Percentiles rank a stretch among this genome's conserved stretches.
phyloP scores from a whole-genome alignment of 345 rosid genomes.

The Cardamine occulta region DNA sequence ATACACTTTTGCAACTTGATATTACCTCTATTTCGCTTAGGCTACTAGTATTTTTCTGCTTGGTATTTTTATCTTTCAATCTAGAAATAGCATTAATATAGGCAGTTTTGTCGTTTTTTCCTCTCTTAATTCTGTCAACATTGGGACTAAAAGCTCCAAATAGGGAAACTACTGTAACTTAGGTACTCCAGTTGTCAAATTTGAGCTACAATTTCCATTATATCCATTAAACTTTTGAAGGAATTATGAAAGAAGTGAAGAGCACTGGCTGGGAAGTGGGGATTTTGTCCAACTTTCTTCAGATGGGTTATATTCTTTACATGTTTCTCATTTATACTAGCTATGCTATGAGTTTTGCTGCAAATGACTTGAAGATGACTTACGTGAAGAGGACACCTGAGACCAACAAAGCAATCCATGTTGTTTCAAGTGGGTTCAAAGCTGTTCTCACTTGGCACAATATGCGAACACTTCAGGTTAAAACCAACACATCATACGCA shows the following conservation, averaged over 20 bases:
- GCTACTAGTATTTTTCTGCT: not conserved
- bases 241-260: not conserved
- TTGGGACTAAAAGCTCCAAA: not conserved
- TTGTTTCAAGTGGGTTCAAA: conserved; percentile 83
- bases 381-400: conserved; percentile 82
- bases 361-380: conserved; percentile 74
- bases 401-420: conserved; percentile 76
- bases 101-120: not conserved
- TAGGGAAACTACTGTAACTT: conserved; percentile 7
- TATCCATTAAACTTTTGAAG: conserved; percentile 1
- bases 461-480: conserved; percentile 94
- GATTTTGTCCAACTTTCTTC: not conserved
- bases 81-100: not conserved
- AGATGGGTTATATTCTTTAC: not conserved
- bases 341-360: conserved; percentile 81
- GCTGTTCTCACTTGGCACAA: conserved; percentile 86
- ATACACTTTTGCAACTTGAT: not conserved
- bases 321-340: conserved; percentile 47
- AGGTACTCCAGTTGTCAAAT: not conserved
- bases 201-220: not conserved
- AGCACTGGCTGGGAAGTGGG: not conserved
- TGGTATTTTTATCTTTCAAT: not conserved
- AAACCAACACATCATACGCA: not conserved
- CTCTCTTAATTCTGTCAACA: not conserved
- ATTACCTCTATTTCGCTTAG: not conserved